phyloP scores from a whole-genome alignment of 257 asterid genomes.

The Agastache rugosa region DNA sequence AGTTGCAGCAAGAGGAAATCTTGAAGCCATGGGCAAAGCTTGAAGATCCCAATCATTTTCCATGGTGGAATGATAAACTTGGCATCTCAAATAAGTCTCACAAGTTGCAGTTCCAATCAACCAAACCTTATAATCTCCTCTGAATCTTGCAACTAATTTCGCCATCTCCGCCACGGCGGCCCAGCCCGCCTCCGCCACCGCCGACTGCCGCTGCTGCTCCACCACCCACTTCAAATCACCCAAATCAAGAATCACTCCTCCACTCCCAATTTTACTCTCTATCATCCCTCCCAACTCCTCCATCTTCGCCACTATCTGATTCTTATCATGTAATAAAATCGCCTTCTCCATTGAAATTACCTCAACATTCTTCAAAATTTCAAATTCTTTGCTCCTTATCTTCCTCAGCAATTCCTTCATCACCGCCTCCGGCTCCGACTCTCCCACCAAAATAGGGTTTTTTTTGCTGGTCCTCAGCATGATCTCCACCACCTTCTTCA shows the following conservation, averaged over 20 bases:
- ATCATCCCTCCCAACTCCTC: slow-evolving; percentile 57
- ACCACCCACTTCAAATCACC: slow-evolving; percentile 90
- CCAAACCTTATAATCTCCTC: slow-evolving; percentile 58
- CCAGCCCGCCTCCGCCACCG: slow-evolving; percentile 52
- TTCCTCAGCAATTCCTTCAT: slow-evolving; percentile 56
- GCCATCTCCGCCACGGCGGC: slow-evolving; percentile 66
- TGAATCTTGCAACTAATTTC: slow-evolving; percentile 49
- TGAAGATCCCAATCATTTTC: slow-evolving; percentile 92
- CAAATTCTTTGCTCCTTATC: slow-evolving; percentile 54
- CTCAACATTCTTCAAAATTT: slow-evolving; percentile 46
- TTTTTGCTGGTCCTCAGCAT: slow-evolving; percentile 58
- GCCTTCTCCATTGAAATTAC: slow-evolving; percentile 61
- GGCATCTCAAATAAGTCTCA: slow-evolving; percentile 94
- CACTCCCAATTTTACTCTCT: slow-evolving; percentile 49
- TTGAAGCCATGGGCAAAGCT: slow-evolving; percentile 74
- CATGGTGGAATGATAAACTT: slow-evolving; percentile 81
- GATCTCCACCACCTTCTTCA: slow-evolving; percentile 61
- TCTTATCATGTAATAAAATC: slow-evolving; percentile 40
- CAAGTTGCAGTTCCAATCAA: slow-evolving; percentile 86
- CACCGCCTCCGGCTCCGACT: slow-evolving; percentile 63
- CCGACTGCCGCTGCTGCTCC: slow-evolving; percentile 50
- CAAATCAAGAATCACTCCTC: slow-evolving; percentile 72
- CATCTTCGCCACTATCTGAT: slow-evolving; percentile 45
- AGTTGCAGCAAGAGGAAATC: slow-evolving; percentile 62
- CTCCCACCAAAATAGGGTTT: slow-evolving; percentile 79